Evolutionary conservation across 1,284 basidiomycete genomes (phyloP), one percentile per base, ranked within the genome.

Genomic region (Cutaneotrichosporon spelunceum): DNA sequence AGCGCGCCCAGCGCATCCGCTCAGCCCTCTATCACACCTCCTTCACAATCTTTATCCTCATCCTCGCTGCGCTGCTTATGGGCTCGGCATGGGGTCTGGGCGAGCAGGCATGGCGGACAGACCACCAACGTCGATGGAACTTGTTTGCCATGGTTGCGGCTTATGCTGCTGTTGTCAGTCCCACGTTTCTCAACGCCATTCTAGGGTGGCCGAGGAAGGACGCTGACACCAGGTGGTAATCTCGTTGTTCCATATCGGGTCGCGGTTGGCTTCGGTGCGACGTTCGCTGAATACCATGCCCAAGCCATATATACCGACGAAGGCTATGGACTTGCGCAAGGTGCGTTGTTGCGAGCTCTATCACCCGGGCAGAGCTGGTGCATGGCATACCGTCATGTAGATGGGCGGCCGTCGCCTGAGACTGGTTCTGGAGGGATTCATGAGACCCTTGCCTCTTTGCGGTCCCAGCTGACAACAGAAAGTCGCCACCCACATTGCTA

Each of bases 401-500:
- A n/a, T n/a, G n/a, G n/a, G n/a, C n/a, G n/a, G n/a, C n/a, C n/a
- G n/a, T n/a, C n/a, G n/a, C n/a, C n/a, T n/a, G n/a, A n/a, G n/a
- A n/a, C n/a, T n/a, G n/a, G n/a, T n/a, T n/a, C n/a, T n/a, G n/a
- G n/a, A n/a, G n/a, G n/a, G n/a, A 33, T 39, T 13, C 36, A 13
- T 5, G 36, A 13, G 5, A 19, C 53, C 23, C 19, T 27, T 39
- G 3, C 24, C 9, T 11, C 34, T 3, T 27, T 29, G 7, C 4
- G 24, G 1, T 8, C 19, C 57, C 9, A 45, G 52, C 56, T 64
- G 13, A 64, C 56, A 6, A 39, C 67, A 92, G 89, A 78, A 82
- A 27, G 88, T 92, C 9, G 84, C 87, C 66, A 81, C 84, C 59
- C 89, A 88, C 71, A 85, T 93, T 63, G 82, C 84, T 63, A 87